phyloP scores from a whole-genome alignment of 2,329 filamentous ascomycete genomes.

The Colletotrichum viniferum region DNA sequence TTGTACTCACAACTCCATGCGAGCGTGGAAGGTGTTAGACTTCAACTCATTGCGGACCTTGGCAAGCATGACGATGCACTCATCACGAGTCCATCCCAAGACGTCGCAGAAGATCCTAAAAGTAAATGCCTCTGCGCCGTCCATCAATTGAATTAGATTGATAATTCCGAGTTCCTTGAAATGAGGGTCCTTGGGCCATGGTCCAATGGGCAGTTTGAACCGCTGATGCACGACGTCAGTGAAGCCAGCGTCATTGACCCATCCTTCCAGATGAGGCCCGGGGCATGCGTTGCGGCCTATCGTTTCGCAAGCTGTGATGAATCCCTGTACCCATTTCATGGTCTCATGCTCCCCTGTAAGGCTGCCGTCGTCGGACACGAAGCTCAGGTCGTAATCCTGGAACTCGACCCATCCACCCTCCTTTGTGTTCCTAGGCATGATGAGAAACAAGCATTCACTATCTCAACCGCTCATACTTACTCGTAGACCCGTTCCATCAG shows the following conservation, averaged over 20 bases:
- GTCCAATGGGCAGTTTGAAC: slow-evolving; percentile 37
- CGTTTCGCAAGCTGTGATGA: slow-evolving; percentile 24
- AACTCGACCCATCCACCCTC: slow-evolving; percentile 36
- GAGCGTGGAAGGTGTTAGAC: slow-evolving; percentile 28
- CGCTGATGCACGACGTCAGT: slow-evolving; percentile 31
- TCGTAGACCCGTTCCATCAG: background rate
- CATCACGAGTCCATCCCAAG: slow-evolving; percentile 29
- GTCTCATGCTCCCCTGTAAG: slow-evolving; percentile 8
- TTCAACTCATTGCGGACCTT: slow-evolving; percentile 31
- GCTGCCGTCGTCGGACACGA: slow-evolving; percentile 26
- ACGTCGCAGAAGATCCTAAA: slow-evolving; percentile 30
- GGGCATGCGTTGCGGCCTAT: slow-evolving; percentile 34
- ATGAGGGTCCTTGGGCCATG: slow-evolving; percentile 38
- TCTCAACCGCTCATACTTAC: background rate
- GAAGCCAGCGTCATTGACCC: slow-evolving; percentile 43
- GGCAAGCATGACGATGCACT: slow-evolving; percentile 30
- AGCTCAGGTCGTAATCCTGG: slow-evolving; percentile 24
- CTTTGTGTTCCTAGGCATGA: slow-evolving; percentile 29
- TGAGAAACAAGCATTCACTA: background rate
- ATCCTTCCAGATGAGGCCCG: slow-evolving; percentile 26
- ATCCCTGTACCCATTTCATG: slow-evolving; percentile 16
- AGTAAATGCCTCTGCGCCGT: slow-evolving; percentile 26
- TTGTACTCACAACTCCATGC: slow-evolving; percentile 25
- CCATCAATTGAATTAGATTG: slow-evolving; percentile 16
- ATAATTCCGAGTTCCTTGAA: slow-evolving; percentile 33